These are phyloP conservation scores for Penicillium aurantiogriseum DNA, from an alignment of 2,329 filamentous ascomycete genomes.

Conservation along the genomic window DNA sequence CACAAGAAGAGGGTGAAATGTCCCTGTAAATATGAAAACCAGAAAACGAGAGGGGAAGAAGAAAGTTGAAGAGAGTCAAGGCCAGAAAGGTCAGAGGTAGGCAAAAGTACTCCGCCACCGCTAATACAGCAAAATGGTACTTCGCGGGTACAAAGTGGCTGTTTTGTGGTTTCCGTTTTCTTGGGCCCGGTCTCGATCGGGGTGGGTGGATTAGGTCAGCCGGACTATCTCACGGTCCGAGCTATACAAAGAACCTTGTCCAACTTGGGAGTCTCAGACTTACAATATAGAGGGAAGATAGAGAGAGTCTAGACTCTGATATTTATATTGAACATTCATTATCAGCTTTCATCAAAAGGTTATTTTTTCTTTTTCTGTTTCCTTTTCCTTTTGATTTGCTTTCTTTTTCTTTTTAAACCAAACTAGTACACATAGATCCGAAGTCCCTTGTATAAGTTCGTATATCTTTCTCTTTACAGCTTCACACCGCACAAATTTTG, in stretches of 20 bases:
- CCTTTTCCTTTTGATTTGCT: not conserved
- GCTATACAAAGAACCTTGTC: not conserved
- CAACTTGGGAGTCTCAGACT: not conserved
- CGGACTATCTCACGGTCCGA: constrained; percentile 4
- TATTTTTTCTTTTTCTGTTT: not conserved
- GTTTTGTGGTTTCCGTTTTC: constrained; percentile 1
- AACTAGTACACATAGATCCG: not conserved
- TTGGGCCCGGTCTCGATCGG: constrained; percentile 12
- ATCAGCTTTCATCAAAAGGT: not conserved
- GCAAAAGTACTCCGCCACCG: constrained; percentile 27
- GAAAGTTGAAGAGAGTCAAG: constrained; percentile 9
- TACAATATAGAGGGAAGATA: not conserved
- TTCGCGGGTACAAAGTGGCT: constrained; percentile 12
- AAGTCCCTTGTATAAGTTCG: no score
- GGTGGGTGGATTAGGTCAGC: not conserved
- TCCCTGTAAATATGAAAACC: not conserved
- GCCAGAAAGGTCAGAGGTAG: constrained; percentile 5
- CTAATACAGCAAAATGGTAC: constrained; percentile 21
- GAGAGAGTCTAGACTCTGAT: constrained; percentile 2
- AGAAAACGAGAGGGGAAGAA: constrained; percentile 5
- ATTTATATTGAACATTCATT: not conserved
- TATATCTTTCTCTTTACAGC: not conserved
- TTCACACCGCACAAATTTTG: not conserved
- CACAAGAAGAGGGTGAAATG: not conserved
- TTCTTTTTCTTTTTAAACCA: not conserved